Percentiles rank a stretch among this genome's conserved stretches.
Conservation (phyloP, 305 asterid genomes). For the Fraxinus baroniana region DNA sequence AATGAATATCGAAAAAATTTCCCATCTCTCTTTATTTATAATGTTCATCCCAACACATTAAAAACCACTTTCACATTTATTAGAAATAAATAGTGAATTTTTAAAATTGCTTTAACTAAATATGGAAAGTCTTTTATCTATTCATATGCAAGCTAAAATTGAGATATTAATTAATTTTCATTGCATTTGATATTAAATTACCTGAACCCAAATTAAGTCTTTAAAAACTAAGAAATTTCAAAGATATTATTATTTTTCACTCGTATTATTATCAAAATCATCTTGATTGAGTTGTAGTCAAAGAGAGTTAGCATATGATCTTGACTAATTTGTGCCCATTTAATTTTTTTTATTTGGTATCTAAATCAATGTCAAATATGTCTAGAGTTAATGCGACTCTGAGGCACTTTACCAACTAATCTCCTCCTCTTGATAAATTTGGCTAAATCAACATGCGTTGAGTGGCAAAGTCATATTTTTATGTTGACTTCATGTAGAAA, state of each 20-base stretch:
- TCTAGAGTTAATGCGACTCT: background rate
- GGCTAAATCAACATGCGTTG: background rate
- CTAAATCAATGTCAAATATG: background rate
- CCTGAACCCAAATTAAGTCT: background rate
- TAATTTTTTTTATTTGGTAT: background rate
- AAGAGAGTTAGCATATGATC: background rate
- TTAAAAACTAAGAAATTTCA: too few species aligned
- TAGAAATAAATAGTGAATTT: too few species aligned
- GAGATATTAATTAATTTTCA: background rate
- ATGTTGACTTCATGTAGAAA: background rate
- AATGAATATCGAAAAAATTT: background rate
- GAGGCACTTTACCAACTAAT: background rate
- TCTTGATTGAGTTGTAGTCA: background rate
- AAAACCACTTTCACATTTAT: background rate
- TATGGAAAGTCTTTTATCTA: background rate
- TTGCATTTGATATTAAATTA: too few species aligned
- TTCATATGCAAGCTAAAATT: background rate
- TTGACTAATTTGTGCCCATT: background rate
- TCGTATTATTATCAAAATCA: background rate
- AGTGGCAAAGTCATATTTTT: background rate
- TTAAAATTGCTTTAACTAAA: too few species aligned
- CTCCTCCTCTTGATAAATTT: background rate
- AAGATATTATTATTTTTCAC: too few species aligned
- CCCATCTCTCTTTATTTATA: background rate
- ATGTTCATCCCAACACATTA: background rate